Evolutionary conservation across 2,329 filamentous ascomycete genomes (phyloP).

Genomic region (Colletotrichum sp.): DNA sequence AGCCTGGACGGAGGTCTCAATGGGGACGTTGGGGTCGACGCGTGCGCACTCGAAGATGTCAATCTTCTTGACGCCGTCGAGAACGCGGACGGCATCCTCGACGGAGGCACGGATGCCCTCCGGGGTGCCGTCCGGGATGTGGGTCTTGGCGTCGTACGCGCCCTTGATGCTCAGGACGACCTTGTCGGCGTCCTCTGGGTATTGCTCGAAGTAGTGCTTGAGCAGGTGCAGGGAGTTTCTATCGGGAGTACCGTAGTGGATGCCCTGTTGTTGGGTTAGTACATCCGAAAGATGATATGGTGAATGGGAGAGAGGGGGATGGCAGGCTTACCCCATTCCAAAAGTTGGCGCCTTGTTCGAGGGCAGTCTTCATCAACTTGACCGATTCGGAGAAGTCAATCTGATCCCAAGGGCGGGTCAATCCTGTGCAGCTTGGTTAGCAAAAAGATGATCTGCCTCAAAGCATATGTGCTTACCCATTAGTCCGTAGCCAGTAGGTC

Average conservation of each 20-base stretch:
- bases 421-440: neutral
- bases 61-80: conserved; percentile 51
- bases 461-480: neutral
- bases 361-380: conserved; percentile 20
- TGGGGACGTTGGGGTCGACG: conserved; percentile 43
- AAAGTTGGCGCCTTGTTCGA: conserved; percentile 18
- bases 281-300: rapidly evolving
- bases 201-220: conserved; percentile 56
- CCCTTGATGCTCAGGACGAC: conserved; percentile 63
- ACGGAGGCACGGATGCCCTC: conserved; percentile 55
- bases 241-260: conserved; percentile 53
- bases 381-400: neutral
- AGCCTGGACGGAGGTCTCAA: conserved; percentile 38
- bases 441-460: rapidly evolving
- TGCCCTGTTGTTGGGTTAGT: neutral
- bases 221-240: conserved; percentile 58
- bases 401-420: neutral
- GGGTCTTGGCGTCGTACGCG: conserved; percentile 32
- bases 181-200: conserved; percentile 60
- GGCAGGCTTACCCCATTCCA: conserved; percentile 12
- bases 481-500: neutral
- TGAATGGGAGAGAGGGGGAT: neutral
- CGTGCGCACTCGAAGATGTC: conserved; percentile 60
- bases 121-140: conserved; percentile 46
- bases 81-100: conserved; percentile 47